Conservation (phyloP, 148 eudicot genomes). For the Cornus florida region DNA sequence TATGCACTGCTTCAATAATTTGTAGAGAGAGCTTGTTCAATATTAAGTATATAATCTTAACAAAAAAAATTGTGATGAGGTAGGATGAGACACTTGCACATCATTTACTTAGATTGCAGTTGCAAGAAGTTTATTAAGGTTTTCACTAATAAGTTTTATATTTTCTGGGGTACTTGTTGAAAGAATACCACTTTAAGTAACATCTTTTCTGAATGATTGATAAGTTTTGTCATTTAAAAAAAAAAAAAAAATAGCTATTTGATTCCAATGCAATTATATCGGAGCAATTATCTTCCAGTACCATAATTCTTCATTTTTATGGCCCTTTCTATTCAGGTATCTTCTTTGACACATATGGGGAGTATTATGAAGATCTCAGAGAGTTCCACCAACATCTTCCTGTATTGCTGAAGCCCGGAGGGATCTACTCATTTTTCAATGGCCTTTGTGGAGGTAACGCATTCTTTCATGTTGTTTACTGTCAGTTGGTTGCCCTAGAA, state of each 20-base stretch:
- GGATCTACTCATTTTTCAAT: slow-evolving; percentile 90
- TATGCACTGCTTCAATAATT: neutral
- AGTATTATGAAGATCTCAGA: slow-evolving; percentile 83
- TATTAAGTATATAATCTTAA: neutral
- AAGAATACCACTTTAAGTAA: neutral
- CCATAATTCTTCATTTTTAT: neutral
- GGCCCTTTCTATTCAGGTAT: slow-evolving; percentile 49
- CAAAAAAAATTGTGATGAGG: neutral
- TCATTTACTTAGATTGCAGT: neutral
- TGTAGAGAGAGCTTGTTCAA: neutral
- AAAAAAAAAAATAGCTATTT: neutral
- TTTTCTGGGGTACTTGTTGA: neutral
- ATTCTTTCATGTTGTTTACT: slow-evolving; percentile 91
- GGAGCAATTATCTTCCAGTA: neutral
- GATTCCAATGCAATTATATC: neutral
- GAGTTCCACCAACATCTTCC: slow-evolving; percentile 92
- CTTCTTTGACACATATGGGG: slow-evolving; percentile 88
- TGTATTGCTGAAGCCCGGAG: slow-evolving; percentile 63
- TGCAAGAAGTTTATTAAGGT: neutral
- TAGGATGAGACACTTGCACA: slow-evolving; percentile 3
- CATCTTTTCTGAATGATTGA: neutral
- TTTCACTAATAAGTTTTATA: neutral
- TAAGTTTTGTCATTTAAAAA: neutral
- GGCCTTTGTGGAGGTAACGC: slow-evolving; percentile 94
- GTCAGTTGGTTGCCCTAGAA: slow-evolving; percentile 81